Evolutionary conservation across 2,329 filamentous ascomycete species (phyloP).

Genomic region (Cladophialophora exuberans): DNA sequence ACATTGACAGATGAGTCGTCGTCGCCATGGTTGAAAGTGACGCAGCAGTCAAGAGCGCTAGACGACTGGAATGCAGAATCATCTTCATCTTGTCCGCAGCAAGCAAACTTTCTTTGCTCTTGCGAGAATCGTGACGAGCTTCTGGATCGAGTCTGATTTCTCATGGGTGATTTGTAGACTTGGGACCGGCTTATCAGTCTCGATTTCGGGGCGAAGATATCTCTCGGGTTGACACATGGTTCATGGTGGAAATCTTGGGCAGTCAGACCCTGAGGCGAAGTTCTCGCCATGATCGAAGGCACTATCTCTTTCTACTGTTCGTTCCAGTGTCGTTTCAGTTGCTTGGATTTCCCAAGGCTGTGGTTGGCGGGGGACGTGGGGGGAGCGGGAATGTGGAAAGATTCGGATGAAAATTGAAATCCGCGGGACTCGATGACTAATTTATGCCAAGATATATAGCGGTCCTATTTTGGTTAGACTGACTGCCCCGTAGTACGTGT

Average conservation of each 20-base stretch:
- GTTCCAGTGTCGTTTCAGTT: neutral
- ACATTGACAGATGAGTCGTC: conserved; percentile 2
- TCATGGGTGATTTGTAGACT: conserved; percentile 16
- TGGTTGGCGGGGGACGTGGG: conserved; percentile 14
- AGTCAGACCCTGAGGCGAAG: conserved; percentile 27
- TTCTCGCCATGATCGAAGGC: conserved; percentile 18
- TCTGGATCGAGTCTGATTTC: conserved; percentile 13
- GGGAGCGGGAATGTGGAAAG: conserved; percentile 7
- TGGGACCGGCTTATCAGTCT: conserved; percentile 23
- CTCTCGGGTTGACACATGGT: conserved; percentile 28
- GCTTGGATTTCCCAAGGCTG: conserved; percentile 11
- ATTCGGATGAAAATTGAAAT: no score
- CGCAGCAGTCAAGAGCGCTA: conserved; percentile 17
- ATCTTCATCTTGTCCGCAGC: conserved; percentile 24
- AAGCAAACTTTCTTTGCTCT: conserved; percentile 21
- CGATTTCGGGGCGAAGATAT: conserved; percentile 26
- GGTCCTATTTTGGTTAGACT: no score
- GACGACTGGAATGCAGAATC: conserved; percentile 10
- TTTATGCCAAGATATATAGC: no score
- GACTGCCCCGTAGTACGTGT: no score
- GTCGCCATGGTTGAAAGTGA: conserved; percentile 9
- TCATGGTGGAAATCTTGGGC: conserved; percentile 31
- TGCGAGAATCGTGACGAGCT: conserved; percentile 18
- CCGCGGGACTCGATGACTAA: no score
- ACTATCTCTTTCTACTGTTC: neutral